Base-by-base conservation (phyloP, 192 early-diverging fungal genomes). In the Coemansia sp. region DNA sequence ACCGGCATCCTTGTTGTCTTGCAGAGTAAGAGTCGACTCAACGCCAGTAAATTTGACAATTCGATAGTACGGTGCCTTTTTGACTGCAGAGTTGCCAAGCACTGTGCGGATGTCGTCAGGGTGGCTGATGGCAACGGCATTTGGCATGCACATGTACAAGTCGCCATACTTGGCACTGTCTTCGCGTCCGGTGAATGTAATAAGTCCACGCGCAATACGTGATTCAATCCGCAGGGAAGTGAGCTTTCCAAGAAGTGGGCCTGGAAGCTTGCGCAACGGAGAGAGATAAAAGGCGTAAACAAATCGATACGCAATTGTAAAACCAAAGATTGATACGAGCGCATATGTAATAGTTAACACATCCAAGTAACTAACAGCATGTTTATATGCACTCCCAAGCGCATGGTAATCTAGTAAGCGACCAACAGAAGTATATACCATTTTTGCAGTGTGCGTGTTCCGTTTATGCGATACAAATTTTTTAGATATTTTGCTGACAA, bases 121-220 rank as follows among this genome's bases (percentile, higher is more conserved):
- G n/a, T 75, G 57, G 57, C 63, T 58, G 55, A 75, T 64, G 43
- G 62, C 40, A 10, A 75, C 64, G 13, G 68, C 63, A 21, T 67
- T 66, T 4, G 67, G 67, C 37, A 56, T 64, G 36, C 52, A 66
- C 18, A 75, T 60, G 26, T 43, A 75, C 16, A 75, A 61, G 26
- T 75, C 73, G 43, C 73, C 73, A 19, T 75, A 75, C n/a, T 59
- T 65, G 5, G 19, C 40, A 59, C 61, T 61, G 45, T 75, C 68
- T 12, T 40, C 16, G 7, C 48, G 48, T 0, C 67, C 67, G 13
- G 69, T 12, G 18, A 45, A 40, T 19, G 68, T 37, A 58, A 62
- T 57, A 41, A 69, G 59, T 18, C 73, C 73, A 10, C 18, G 21
- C 11, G 36, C 64, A 15, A 43, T 22, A 52, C 39, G 46, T 15